These are phyloP conservation scores for Withania somnifera DNA, from an alignment of 305 asterid species.

Conservation along the genomic window DNA sequence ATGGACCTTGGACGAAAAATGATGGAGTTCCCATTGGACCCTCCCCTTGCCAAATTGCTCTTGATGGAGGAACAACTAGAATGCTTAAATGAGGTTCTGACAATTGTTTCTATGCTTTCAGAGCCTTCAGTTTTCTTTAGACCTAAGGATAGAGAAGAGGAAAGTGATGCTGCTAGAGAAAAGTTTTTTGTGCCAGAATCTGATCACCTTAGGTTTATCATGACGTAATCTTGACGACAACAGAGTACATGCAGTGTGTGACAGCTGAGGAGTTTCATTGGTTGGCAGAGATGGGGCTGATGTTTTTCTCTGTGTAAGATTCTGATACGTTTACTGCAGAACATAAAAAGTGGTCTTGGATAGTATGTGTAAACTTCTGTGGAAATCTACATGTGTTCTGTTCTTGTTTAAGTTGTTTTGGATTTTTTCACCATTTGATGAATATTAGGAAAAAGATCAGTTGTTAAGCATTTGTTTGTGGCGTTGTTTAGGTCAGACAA, in stretches of 20 bases:
- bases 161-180: slow-evolving; percentile 91
- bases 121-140: slow-evolving; percentile 83
- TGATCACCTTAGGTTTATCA: slow-evolving; percentile 83
- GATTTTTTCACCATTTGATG: not conserved
- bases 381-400: not conserved
- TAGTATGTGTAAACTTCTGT: not conserved
- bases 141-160: slow-evolving; percentile 88
- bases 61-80: slow-evolving; percentile 63
- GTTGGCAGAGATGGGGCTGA: slow-evolving; percentile 89
- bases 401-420: not conserved
- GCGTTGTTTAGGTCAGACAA: not conserved
- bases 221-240: slow-evolving; percentile 63
- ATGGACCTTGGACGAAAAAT: slow-evolving; percentile 71
- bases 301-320: slow-evolving; percentile 81
- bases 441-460: not conserved
- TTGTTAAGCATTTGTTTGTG: not conserved
- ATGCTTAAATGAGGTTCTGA: slow-evolving; percentile 74
- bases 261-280: slow-evolving; percentile 85
- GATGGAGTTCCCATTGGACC: slow-evolving; percentile 91
- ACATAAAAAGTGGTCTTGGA: slow-evolving; percentile 24
- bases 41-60: slow-evolving; percentile 86
- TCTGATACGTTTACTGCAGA: slow-evolving; percentile 60
- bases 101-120: slow-evolving; percentile 88
- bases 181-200: slow-evolving; percentile 93
- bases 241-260: slow-evolving; percentile 88